phyloP scores from a whole-genome alignment of 2,329 filamentous ascomycete genomes.

The Exserohilum turcica region DNA sequence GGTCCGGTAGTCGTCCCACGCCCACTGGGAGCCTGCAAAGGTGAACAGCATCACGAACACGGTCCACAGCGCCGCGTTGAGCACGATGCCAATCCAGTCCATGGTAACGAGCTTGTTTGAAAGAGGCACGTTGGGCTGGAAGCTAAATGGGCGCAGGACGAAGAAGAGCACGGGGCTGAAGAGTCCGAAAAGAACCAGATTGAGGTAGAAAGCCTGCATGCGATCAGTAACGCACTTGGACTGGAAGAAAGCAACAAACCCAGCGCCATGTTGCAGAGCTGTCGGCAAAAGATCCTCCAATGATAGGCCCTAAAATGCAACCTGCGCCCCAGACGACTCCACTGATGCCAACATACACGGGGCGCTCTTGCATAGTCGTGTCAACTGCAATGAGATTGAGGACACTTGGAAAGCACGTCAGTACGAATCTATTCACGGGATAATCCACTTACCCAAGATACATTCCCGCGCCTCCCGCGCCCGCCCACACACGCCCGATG shows the following conservation, averaged over 20 bases:
- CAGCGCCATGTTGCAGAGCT: conserved; percentile 53
- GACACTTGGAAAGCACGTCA: neutral
- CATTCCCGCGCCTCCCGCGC: conserved; percentile 53
- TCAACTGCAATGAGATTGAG: neutral
- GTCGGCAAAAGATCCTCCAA: conserved; percentile 51
- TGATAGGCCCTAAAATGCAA: conserved; percentile 44
- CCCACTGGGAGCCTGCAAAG: neutral
- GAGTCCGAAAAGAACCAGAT: conserved; percentile 12
- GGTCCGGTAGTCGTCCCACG: neutral
- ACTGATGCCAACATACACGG: conserved; percentile 42
- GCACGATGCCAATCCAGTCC: neutral
- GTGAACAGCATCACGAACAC: neutral
- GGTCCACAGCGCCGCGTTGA: neutral
- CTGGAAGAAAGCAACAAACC: conserved; percentile 22
- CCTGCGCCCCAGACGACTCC: conserved; percentile 47
- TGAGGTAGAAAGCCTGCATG: conserved; percentile 2
- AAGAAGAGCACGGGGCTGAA: conserved; percentile 37
- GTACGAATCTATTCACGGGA: no score
- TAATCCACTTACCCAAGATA: conserved; percentile 35
- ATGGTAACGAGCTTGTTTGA: neutral
- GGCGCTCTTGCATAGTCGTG: conserved; percentile 35
- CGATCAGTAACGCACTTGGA: no score
- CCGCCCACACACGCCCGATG: conserved; percentile 53
- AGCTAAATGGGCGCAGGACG: conserved; percentile 16
- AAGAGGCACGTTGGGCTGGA: no score